Percentiles rank a stretch among this genome's conserved stretches.
Conservation (phyloP, 768 basidiomycete species). For the Lentinula sp. region DNA sequence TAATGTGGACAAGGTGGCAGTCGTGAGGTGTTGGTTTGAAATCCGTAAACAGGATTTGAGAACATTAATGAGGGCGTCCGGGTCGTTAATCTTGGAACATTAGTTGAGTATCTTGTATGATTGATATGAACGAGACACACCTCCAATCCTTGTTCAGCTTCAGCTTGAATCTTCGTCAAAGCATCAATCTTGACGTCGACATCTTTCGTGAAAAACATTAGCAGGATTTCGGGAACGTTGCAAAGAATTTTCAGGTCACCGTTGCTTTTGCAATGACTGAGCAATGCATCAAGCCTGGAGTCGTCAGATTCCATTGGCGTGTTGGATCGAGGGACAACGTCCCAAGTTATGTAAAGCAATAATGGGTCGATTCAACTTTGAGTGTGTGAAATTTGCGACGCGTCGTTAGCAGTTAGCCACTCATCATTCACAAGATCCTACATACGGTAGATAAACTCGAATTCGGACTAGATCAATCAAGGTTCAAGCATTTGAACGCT, state of each 20-base stretch:
- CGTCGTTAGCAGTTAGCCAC: background rate
- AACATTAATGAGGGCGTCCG: slow-evolving; percentile 61
- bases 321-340: slow-evolving; percentile 9
- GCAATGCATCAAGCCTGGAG: slow-evolving; percentile 49
- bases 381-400: background rate
- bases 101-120: slow-evolving; percentile 1
- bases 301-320: slow-evolving; percentile 47
- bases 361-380: background rate
- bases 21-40: slow-evolving; percentile 76
- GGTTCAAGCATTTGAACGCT: background rate
- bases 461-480: no score
- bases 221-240: slow-evolving; percentile 6
- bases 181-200: slow-evolving; percentile 80
- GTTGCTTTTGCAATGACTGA: slow-evolving; percentile 60
- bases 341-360: background rate
- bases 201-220: slow-evolving; percentile 36
- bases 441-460: no score
- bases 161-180: slow-evolving; percentile 67
- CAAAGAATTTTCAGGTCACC: slow-evolving; percentile 31
- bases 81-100: slow-evolving; percentile 55
- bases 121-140: slow-evolving; percentile 30
- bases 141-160: slow-evolving; percentile 68
- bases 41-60: slow-evolving; percentile 75
- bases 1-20: slow-evolving; percentile 68
- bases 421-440: no score